Evolutionary conservation across 2,329 filamentous ascomycete species (phyloP).

Genomic region (Fonsecaea erecta): DNA sequence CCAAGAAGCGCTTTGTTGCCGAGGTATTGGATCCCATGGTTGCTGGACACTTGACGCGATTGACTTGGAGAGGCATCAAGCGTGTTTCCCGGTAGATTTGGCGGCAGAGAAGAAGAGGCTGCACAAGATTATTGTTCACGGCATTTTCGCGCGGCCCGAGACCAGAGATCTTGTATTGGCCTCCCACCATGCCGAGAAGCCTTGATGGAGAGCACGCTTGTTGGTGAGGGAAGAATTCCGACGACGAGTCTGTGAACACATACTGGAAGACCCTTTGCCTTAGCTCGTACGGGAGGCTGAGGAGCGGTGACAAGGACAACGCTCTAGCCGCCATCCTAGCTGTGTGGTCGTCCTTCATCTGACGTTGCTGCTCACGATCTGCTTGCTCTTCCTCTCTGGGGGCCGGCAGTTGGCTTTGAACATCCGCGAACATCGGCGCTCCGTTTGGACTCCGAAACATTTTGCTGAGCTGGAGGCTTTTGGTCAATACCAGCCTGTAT

Average conservation of each 20-base stretch:
- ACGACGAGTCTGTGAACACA: constrained; percentile 1
- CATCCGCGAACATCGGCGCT: background rate
- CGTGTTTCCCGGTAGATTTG: constrained; percentile 19
- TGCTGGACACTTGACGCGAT: constrained; percentile 5
- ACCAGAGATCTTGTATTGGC: constrained; percentile 1
- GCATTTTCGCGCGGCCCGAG: background rate
- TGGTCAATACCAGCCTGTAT: background rate
- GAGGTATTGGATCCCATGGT: constrained; percentile 16
- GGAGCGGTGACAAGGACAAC: background rate
- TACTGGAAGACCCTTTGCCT: constrained; percentile 15
- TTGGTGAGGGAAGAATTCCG: constrained; percentile 7
- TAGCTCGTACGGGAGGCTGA: constrained; percentile 19
- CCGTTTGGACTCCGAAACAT: background rate
- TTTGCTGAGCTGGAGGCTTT: background rate
- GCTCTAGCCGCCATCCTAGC: background rate
- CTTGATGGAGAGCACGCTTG: background rate
- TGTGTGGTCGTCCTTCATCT: background rate
- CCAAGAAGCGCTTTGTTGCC: constrained; percentile 17
- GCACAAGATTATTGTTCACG: constrained; percentile 3
- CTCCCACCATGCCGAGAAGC: background rate
- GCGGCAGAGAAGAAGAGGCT: constrained; percentile 12
- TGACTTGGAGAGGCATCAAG: constrained; percentile 21
- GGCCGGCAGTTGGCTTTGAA: background rate
- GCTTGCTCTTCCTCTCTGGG: background rate
- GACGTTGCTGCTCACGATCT: background rate